Percentiles rank a stretch among this genome's conserved stretches.
phyloP scores from a whole-genome alignment of 345 rosid species.

The Tarenaya hassleriana region DNA sequence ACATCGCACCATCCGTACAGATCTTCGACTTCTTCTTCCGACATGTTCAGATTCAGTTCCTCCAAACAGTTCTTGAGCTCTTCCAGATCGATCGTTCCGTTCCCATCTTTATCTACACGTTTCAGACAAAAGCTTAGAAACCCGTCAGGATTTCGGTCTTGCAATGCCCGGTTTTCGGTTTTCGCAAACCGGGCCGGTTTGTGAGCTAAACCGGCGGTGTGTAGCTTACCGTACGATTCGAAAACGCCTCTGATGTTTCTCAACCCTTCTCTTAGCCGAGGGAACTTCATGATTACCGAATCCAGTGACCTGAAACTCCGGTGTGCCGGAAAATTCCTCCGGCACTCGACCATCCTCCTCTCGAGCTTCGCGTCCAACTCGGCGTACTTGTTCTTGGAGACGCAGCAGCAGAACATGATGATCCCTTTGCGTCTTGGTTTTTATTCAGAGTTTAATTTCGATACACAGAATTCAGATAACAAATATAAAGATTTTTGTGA shows the following conservation, averaged over 20 bases:
- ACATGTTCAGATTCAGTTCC: slow-evolving; percentile 42
- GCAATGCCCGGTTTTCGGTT: background rate
- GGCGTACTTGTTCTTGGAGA: slow-evolving; percentile 46
- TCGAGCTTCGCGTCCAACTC: slow-evolving; percentile 64
- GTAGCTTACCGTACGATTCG: slow-evolving; percentile 55
- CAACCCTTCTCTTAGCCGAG: slow-evolving; percentile 53
- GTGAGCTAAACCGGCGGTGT: slow-evolving; percentile 12
- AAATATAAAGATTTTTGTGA: too few relatives aligned
- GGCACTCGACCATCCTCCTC: slow-evolving; percentile 58
- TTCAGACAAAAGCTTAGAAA: background rate
- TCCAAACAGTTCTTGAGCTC: slow-evolving; percentile 66
- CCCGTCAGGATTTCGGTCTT: background rate
- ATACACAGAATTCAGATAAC: background rate
- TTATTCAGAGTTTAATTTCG: background rate
- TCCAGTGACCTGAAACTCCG: slow-evolving; percentile 52
- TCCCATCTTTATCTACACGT: slow-evolving; percentile 53
- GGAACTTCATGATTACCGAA: slow-evolving; percentile 68
- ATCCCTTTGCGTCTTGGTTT: slow-evolving; percentile 27
- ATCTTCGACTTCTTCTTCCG: slow-evolving; percentile 64
- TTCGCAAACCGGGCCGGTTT: background rate
- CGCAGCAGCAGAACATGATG: slow-evolving; percentile 42
- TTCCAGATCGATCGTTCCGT: slow-evolving; percentile 57
- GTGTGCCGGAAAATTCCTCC: slow-evolving; percentile 37
- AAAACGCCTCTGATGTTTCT: slow-evolving; percentile 58
- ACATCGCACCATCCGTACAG: slow-evolving; percentile 72